Evolutionary conservation across 2,329 filamentous ascomycete species (phyloP), one percentile per base, ranked within the genome.

Genomic region (Diaporthe sp.): DNA sequence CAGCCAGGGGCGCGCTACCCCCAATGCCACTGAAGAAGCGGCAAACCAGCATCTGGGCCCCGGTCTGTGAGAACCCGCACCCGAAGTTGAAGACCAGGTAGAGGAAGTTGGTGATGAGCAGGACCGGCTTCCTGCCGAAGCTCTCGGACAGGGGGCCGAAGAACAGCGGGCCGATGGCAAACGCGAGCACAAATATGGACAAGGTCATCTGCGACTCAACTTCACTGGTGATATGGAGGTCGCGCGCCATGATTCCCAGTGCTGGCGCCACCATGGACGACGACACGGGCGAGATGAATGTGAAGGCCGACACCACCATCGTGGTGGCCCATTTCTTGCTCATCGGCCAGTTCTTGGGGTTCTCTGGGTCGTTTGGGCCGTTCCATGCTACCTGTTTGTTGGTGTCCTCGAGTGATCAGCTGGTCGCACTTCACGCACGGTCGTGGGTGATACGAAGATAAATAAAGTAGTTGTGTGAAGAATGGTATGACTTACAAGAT

Each of bases 141-240:
- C 90, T 83, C 79, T 91, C 90, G 4, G 87, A 90, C 4, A 90
- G 79, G 0, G 88, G 89, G 0, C 86, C 89, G 53, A 88, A 83
- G 76, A 88, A 83, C 13, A 90, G 82, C 3, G 88, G 89, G 0
- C 87, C 88, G 39, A 90, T 79, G 2, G 88, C 88, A 79, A 88
- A 90, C 8, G 88, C 88, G 3, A 90, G 83, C n/a, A 91, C 82
- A 77, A 90, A 91, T 65, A 90, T 85, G 3, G 88, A 90, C 55
- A 91, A 82, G 1, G 83, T 84, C 25, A 89, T 80, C 51, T 85
- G 83, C 1, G 82, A 81, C 44, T 85, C 81, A 22, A 87, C 81
- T 7, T 75, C 79, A 58, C 81, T 80, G 2, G 78, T 79, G 53
- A 89, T 86, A 15, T 83, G 72, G 15, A 89, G 81, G n/a, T 89